Base-by-base conservation (phyloP, 768 basidiomycete genomes). In the Tephrocybe rancida region DNA sequence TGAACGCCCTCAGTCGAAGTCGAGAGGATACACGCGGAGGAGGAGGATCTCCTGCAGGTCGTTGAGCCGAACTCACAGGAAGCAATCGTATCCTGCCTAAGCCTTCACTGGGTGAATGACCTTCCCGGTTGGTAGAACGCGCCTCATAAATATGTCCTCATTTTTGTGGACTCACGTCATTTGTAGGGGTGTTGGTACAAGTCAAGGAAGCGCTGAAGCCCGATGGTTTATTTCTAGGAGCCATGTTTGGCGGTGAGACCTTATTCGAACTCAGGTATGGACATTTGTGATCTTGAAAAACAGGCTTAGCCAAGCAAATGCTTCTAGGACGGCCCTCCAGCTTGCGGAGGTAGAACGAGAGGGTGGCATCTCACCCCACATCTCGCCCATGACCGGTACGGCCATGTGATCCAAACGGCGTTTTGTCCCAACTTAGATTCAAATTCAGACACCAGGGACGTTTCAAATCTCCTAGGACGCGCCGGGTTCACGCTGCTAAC, bases 81-180 rank as follows among this genome's bases (percentile, higher is more conserved):
- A 64, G 93, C 91, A 16, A 83, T 98, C 42, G 86, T 97, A 22
- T 95, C 93, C 11, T 95, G 92, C 66, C 79, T 97, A 3, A 88
- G 87, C 61, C 77, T 98, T 38, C 97, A 99, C 58, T 99, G 97
- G 97, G 84, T 97, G 11, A 98, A 98, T 61, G 97, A 99, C 72
- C 81, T 99, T 5, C 96, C 95, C 56, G 94, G 95, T 92, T 27
- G 24, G 78, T 61, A 43, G 26, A 32, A 22, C 41, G 19, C 44
- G 35, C 19, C 47, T 37, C 44, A 37, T 50, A 19, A 42, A 26
- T 7, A 41, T 30, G 51, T 29, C 42, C 48, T 44, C 43, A 46
- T 26, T n/a, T n/a, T n/a, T n/a, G n/a, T n/a, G n/a, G n/a, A n/a
- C n/a, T n/a, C n/a, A 19, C 50, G 53, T 14, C 39, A 45, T 44